Percentiles rank a stretch among this genome's conserved stretches.
phyloP scores from a whole-genome alignment of 768 basidiomycete species.

The Boletus pseudo-olivaceus region DNA sequence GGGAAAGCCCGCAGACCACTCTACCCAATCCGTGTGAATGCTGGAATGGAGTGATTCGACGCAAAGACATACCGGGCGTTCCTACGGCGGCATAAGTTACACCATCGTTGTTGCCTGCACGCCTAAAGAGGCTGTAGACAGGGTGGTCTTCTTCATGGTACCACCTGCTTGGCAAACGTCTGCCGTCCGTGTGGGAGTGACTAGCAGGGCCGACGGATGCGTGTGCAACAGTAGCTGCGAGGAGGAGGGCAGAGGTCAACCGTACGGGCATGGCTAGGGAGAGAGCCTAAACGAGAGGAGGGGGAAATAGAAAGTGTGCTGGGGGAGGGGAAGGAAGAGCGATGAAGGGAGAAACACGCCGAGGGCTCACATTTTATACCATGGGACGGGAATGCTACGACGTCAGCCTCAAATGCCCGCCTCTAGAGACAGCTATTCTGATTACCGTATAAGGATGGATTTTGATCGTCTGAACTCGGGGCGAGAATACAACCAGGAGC shows the following conservation, averaged over 20 bases:
- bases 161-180: slow-evolving; percentile 43
- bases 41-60: not conserved
- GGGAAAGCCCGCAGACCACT: slow-evolving; percentile 66
- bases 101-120: slow-evolving; percentile 44
- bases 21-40: slow-evolving; percentile 30
- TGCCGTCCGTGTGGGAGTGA: slow-evolving; percentile 18
- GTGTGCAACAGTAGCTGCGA: slow-evolving; percentile 21
- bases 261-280: slow-evolving; percentile 23
- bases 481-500: not conserved
- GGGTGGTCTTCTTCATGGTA: slow-evolving; percentile 60
- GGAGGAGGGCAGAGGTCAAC: slow-evolving; percentile 23
- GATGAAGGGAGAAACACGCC: slow-evolving; percentile 1
- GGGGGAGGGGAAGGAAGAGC: slow-evolving; percentile 3
- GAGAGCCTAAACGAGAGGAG: slow-evolving; percentile 40
- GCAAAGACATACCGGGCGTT: slow-evolving; percentile 45
- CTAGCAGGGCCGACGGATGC: slow-evolving; percentile 18
- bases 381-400: slow-evolving; percentile 12
- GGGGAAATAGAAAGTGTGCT: slow-evolving; percentile 25
- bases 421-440: slow-evolving; percentile 20
- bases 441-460: slow-evolving; percentile 11
- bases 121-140: slow-evolving; percentile 59
- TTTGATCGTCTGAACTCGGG: slow-evolving; percentile 5
- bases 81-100: slow-evolving; percentile 53
- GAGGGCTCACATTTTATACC: slow-evolving; percentile 26
- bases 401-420: slow-evolving; percentile 21